A percentile compares a stretch with the other conserved stretches of the same genome.
phyloP scores from a whole-genome alignment of 202 grass and related monocot genomes.

The Digitaria exilis region DNA sequence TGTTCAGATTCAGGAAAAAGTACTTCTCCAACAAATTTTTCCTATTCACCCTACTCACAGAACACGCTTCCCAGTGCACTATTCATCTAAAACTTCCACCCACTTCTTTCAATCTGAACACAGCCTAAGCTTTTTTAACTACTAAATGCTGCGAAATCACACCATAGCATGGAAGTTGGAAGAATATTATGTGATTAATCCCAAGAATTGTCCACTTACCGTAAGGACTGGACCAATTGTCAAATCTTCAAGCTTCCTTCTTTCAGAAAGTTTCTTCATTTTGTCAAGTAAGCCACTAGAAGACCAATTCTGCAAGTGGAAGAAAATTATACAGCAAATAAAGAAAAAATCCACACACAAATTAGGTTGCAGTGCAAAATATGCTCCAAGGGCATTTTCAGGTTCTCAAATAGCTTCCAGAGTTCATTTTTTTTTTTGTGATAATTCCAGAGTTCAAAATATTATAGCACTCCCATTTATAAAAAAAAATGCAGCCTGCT shows the following conservation, averaged over 20 bases:
- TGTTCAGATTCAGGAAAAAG: too few relatives aligned
- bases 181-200: not conserved
- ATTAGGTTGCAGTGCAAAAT: not conserved
- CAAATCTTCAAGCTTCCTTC: slow-evolving; percentile 93
- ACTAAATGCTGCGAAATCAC: not conserved
- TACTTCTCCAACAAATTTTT: too few relatives aligned
- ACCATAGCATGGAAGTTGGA: not conserved
- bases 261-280: slow-evolving; percentile 76
- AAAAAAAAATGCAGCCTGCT: not conserved
- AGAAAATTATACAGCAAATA: slow-evolving; percentile 29
- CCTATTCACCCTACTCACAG: too few relatives aligned
- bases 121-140: slow-evolving; percentile 15
- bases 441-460: slow-evolving; percentile 10
- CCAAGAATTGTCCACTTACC: slow-evolving; percentile 52
- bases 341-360: not conserved
- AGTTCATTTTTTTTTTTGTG: too few relatives aligned
- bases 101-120: too few relatives aligned
- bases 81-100: too few relatives aligned
- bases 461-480: not conserved
- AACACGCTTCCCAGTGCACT: too few relatives aligned
- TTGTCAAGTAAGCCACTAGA: slow-evolving; percentile 82
- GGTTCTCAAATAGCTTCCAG: not conserved
- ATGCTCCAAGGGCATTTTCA: not conserved
- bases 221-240: slow-evolving; percentile 94
- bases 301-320: slow-evolving; percentile 80